Evolutionary conservation across 371 early-diverging fungal genomes (phyloP), one percentile per base, ranked within the genome.

Genomic region (Lichtheimia ornata): DNA sequence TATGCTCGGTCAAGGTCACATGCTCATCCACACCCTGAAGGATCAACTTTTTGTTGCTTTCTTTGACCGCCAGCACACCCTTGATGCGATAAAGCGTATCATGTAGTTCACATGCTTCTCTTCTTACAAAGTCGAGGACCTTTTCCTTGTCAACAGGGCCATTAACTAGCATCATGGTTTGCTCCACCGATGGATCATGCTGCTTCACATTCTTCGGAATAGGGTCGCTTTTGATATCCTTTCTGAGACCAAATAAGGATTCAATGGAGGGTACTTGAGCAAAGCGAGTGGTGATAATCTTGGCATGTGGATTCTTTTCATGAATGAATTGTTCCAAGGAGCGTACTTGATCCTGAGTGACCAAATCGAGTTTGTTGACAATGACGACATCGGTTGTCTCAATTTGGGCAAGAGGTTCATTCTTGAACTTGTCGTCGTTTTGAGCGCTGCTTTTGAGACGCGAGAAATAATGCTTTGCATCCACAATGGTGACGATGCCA

Each of bases 351-450:
- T 28, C 53, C 0, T 64, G 44, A 3, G 53, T 20, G 12, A 78
- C 22, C 9, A 75, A 53, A 56, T 78, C 79, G 6, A 50, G 47
- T 35, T 79, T 79, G 70, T 76, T 76, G 6, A 79, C 13, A 13
- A 79, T 53, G 52, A 79, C 62, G 15, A 41, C 52, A 47, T 79
- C 79, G 0, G 65, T 63, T 4, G 65, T 67, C 15, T 63, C n/a
- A 18, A 79, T 62, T 47, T 79, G 79, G 0, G 71, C 72, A 9
- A 73, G 24, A 2, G 65, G 56, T 42, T 79, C 79, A 41, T 76
- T 77, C 54, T 77, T 79, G 43, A 59, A 75, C 6, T 40, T 28
- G 35, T 77, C 74, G 24, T 73, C 70, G n/a, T 58, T 60, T 17
- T 49, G 52, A 17, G 20, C 28, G 22, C 45, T 49, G 1, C 40